Evolutionary conservation across 352 stramenopile species (phyloP), one percentile per base, ranked within the genome.

Genomic region (Thraustotheca clavata): DNA sequence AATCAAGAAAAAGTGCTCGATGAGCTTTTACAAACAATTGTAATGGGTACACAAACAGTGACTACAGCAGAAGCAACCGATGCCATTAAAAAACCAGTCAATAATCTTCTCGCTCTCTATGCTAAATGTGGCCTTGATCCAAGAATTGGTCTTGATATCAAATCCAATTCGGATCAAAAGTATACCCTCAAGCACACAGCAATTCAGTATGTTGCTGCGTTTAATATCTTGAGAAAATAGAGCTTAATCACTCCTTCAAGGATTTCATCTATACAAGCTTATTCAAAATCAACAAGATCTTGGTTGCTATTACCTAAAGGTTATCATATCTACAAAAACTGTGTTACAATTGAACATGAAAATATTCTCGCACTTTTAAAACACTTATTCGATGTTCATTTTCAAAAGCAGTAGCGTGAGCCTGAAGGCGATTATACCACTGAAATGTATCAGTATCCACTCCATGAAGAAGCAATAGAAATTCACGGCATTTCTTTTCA

Each of bases 121-220:
- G 77, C 91, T 49, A 91, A 91, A 68, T 79, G 86, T 16, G 76
- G 76, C n/a, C 74, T 91, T 22, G 33, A 26, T 40, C 38, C 35
- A 24, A n/a, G n/a, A n/a, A n/a, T 62, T 5, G 71, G 72, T 27
- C 69, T 91, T 0, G 90, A 88, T 49, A 76, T 91, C 49, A 91
- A 91, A 68, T 79, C 86, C 16, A 75, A 76, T n/a, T 73, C 91
- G 24, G 33, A 26, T 40, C 38, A 26, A 24, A 80, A 91, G 70
- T 94, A 94, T 68, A 89, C 75, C 32, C 84, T 91, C 70, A 94
- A 94, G 67, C 84, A 94, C 72, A 94, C 84, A 60, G 84, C 80
- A 34, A 74, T 94, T 67, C 84, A 94, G 71, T 94, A 94, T 66
- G 84, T 94, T 34, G 84, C 82, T 14, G 84, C 82, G 3, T 94